Percentiles rank a stretch among this genome's conserved stretches.
Conservation (phyloP, 495 filamentous ascomycete species). For the Penicillium chermesinum region DNA sequence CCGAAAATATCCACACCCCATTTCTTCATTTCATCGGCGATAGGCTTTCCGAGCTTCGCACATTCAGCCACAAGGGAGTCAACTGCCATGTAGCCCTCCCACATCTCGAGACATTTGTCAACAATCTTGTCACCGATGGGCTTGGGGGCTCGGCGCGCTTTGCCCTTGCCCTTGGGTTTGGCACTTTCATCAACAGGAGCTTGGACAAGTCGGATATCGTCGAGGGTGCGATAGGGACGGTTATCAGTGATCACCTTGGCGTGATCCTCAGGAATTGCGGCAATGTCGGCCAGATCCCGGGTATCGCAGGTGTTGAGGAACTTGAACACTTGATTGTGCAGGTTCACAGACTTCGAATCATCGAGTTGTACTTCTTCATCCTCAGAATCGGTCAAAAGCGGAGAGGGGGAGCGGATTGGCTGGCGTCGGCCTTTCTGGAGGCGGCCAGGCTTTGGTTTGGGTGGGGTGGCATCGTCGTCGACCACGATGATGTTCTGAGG, state of each 20-base stretch:
- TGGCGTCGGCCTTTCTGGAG: slow-evolving; percentile 56
- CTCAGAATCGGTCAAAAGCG: slow-evolving; percentile 41
- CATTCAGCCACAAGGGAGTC: slow-evolving; percentile 72
- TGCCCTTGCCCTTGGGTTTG: slow-evolving; percentile 43
- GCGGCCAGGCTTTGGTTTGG: slow-evolving; percentile 42
- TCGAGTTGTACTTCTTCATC: slow-evolving; percentile 54
- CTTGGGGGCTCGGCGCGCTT: slow-evolving; percentile 45
- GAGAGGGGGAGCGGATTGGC: slow-evolving; percentile 38
- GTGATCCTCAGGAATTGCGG: slow-evolving; percentile 60
- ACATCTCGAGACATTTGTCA: slow-evolving; percentile 66
- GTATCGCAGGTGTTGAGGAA: slow-evolving; percentile 78
- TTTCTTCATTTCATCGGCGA: slow-evolving; percentile 63
- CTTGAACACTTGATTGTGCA: slow-evolving; percentile 59
- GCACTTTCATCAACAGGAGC: slow-evolving; percentile 36
- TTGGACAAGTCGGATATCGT: slow-evolving; percentile 58
- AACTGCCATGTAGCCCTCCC: slow-evolving; percentile 68
- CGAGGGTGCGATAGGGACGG: slow-evolving; percentile 62
- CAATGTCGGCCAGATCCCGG: slow-evolving; percentile 71
- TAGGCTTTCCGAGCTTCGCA: slow-evolving; percentile 60
- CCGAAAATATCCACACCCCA: slow-evolving; percentile 79
- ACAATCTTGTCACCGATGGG: slow-evolving; percentile 68
- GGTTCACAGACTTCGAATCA: slow-evolving; percentile 29
- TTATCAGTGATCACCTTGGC: slow-evolving; percentile 60
- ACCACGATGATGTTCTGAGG: slow-evolving; percentile 12
- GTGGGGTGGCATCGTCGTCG: slow-evolving; percentile 22